A percentile compares a stretch with the other conserved stretches of the same genome.
Evolutionary conservation across 1,139 yeast genomes (phyloP).

Genomic region (Eremothecium sinecaudum): DNA sequence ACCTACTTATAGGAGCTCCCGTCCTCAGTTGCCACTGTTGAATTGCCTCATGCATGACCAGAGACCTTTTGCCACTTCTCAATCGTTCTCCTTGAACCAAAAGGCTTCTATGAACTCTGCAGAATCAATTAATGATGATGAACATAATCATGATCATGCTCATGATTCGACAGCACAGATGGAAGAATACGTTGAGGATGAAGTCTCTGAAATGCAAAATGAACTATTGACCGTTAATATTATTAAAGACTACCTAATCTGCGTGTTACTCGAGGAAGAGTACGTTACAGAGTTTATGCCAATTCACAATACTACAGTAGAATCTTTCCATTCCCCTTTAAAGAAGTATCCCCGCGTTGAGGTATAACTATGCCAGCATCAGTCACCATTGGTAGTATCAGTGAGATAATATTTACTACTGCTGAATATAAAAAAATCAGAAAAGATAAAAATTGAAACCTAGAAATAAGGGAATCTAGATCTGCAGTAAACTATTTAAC

Average conservation of each 20-base stretch:
- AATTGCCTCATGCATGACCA: conserved; percentile 1
- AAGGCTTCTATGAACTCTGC: conserved; percentile 4
- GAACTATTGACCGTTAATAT: conserved; percentile 17
- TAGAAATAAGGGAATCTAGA: too few species aligned
- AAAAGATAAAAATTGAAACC: too few species aligned
- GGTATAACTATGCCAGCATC: too few species aligned
- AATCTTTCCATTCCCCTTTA: conserved; percentile 1
- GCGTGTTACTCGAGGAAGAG: conserved; percentile 23
- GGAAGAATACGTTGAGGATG: too few species aligned
- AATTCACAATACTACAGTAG: not conserved
- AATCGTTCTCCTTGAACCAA: conserved; percentile 6
- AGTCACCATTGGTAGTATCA: too few species aligned
- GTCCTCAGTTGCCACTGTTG: conserved; percentile 1
- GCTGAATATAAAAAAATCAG: too few species aligned
- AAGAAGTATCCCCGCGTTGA: conserved; percentile 2
- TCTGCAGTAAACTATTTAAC: too few species aligned
- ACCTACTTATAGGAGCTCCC: too few species aligned
- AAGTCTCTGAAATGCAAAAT: too few species aligned
- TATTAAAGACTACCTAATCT: conserved; percentile 24
- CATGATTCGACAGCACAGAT: conserved; percentile 6
- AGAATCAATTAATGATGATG: conserved; percentile 9
- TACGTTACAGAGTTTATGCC: not conserved
- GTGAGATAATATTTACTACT: too few species aligned
- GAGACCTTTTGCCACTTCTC: not conserved
- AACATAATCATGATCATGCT: conserved; percentile 10